Evolutionary conservation across 768 basidiomycete genomes (phyloP), one percentile per base, ranked within the genome.

Genomic region (Pleurotus tuoliensis): DNA sequence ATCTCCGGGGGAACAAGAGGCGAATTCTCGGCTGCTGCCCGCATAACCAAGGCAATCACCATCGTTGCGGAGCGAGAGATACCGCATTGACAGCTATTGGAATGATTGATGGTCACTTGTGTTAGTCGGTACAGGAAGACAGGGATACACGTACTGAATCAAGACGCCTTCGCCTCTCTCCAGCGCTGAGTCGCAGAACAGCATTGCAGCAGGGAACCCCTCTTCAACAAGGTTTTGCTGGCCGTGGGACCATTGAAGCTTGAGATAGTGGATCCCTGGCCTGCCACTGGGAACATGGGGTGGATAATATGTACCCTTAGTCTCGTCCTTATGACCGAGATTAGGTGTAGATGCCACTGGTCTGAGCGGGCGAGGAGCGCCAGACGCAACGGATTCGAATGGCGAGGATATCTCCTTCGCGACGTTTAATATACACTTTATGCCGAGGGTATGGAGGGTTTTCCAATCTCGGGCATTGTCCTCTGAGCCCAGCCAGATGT

Each of bases 161-260:
- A 94, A 79, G 56, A 94, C 82, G 59, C 90, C 88, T 59, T 91
- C 90, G 54, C 84, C 84, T 62, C 88, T 85, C 54, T 80, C 76
- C 54, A 92, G 70, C 47, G 90, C 87, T 34, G 82, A 81, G 68
- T 94, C 93, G 56, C 88, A 81, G 60, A 94, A 95, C 16, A 80
- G 70, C 83, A 94, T 92, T 4, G 88, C 94, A 6, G 76, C 79
- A 50, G 83, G 82, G 71, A 94, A 93, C 47, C 92, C 92, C 40
- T 82, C 73, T 2, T 83, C 71, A 61, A 93, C 91, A 39, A 96
- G 82, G 68, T 96, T 88, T 56, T 88, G 80, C 71, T 95, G 91
- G n/a, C 94, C 94, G 67, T 96, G 94, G 20, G 92, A 94, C 94
- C 94, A 96, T 51, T 81, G 80, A 24, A 95, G 82, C 69, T 92